Conservation (phyloP, 768 basidiomycete species). For the Amanita rubescens region DNA sequence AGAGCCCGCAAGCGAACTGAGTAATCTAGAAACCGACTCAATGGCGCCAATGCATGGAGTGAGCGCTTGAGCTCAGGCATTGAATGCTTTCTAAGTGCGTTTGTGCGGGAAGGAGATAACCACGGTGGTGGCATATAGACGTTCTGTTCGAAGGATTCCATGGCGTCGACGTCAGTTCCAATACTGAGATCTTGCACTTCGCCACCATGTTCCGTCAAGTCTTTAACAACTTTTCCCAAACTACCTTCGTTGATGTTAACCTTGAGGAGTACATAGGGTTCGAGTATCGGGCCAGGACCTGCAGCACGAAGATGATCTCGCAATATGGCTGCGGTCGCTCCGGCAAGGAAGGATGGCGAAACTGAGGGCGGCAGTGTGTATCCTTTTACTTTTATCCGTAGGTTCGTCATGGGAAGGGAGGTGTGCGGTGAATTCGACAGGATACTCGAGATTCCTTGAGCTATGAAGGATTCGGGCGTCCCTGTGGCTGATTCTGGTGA, state of each 20-base stretch:
- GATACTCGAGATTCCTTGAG: conserved; percentile 61
- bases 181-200: conserved; percentile 64
- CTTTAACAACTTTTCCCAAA: conserved; percentile 74
- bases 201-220: conserved; percentile 79
- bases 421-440: conserved; percentile 78
- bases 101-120: conserved; percentile 59
- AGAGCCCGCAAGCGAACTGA: conserved; percentile 70
- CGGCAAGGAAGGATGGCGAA: conserved; percentile 49
- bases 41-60: conserved; percentile 65
- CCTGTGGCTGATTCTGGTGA: conserved; percentile 42
- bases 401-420: conserved; percentile 57
- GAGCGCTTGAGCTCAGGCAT: conserved; percentile 46
- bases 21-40: conserved; percentile 80
- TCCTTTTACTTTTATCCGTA: conserved; percentile 47
- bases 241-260: conserved; percentile 58
- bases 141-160: conserved; percentile 49
- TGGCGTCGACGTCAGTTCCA: conserved; percentile 32
- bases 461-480: conserved; percentile 46
- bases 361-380: conserved; percentile 35
- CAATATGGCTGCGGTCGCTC: conserved; percentile 57
- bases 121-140: conserved; percentile 70
- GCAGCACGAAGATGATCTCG: conserved; percentile 53
- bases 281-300: conserved; percentile 68
- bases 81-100: conserved; percentile 20
- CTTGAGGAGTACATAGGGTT: conserved; percentile 69